Evolutionary conservation across 2,329 filamentous ascomycete genomes (phyloP), one percentile per base, ranked within the genome.

Genomic region (Lachnellula suecica): DNA sequence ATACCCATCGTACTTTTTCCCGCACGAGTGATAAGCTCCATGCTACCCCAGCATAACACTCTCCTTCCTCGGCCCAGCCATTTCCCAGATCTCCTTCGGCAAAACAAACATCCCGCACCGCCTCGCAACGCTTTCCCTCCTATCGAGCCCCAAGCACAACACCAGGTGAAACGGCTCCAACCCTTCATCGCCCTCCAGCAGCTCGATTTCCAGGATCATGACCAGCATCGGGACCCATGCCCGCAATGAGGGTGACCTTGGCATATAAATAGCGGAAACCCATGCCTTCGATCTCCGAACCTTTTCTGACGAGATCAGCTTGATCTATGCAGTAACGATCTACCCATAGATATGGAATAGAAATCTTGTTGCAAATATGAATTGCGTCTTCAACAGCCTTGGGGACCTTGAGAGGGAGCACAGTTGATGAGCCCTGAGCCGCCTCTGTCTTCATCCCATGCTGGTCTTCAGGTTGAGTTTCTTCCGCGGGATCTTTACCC

Each of bases 271-370:
- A 49, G 17, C 17, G 38, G 47, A 17, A 44, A 15, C 47, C 47
- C 47, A 49, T 49, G 25, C 19, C 34, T 4, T 49, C 23, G 4
- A 49, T 49, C 25, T 49, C 47, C 13, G 27, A 20, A 11, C n/a
- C n/a, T 24, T 49, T 44, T 24, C 31, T 31, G 22, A 19, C 37
- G 9, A 27, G n/a, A 44, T 49, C 38, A 23, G 11, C 7, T 24
- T 49, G 47, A 43, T 42, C 24, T 34, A 49, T 37, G 38, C 47
- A 49, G 13, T 49, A 49, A 8, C n/a, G n/a, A 13, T 49, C 47
- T 8, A 44, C 23, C 47, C 47, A 49, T 23, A 49, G n/a, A 24
- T 44, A 49, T 3, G 47, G 29, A n/a, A 49, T 44, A 3, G 24
- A 42, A 10, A 49, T n/a, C 4, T 5, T 19, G 20, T 43, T 42